Base-by-base conservation (phyloP, 805 yeast genomes). In the Candida piceae region DNA sequence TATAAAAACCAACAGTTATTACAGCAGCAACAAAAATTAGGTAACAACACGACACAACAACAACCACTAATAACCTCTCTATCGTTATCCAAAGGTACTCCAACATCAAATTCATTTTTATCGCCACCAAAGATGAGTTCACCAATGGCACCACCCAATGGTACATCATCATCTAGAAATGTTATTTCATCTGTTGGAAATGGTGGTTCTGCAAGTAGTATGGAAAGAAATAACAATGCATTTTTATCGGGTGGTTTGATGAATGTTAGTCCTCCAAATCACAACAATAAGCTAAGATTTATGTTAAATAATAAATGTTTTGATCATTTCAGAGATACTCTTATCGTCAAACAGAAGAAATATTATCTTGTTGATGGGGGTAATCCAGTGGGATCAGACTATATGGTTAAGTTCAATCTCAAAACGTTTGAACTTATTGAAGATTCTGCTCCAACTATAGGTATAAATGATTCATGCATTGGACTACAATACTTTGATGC, bases 371-470 rank as follows among this genome's bases (percentile, higher is more conserved):
- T 49, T 0, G 55, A 50, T 53, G 33, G 39, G 48, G 35, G 46
- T 7, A 24, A 21, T 8, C 29, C 39, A 3, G 6, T 31, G 7
- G 46, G 23, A 9, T 42, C 39, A 10, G 44, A 44, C 17, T 21
- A 13, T 6, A 63, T 63, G 42, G 42, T 55, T 10, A 69, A 64
- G 22, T 63, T 73, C 39, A 60, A 52, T 17, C 49, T 69, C 31
- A 66, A 72, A 41, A 62, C 76, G 10, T 76, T 77, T 55, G 85
- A 78, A 45, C 50, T 77, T 45, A 64, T 78, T 31, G 83, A 78
- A 48, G 83, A 78, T 36, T 62, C 79, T 1, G 71, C 64, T 43
- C 72, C 78, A 1, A 48, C 58, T 6, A 59, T 64, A 39, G 62
- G 70, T 5, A 43, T 63, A 20, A 76, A 77, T 51, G 83, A 78